These are phyloP conservation scores for Venturia oleaginea DNA, from an alignment of 2,329 filamentous ascomycete species.

Conservation along the genomic window DNA sequence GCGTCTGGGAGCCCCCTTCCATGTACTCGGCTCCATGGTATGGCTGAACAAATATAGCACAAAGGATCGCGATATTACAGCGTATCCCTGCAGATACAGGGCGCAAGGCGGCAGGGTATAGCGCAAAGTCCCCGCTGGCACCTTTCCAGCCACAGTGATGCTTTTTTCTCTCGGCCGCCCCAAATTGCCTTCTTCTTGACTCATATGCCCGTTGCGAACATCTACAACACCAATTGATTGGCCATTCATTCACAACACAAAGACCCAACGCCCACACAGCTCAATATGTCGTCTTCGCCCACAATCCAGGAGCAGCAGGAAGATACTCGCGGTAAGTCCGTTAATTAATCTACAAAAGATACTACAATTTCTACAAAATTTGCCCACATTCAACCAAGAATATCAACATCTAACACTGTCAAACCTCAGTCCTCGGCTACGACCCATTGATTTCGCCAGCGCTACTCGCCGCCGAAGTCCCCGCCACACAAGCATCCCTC, in stretches of 20 bases:
- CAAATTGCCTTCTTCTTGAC: not conserved
- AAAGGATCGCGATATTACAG: no score
- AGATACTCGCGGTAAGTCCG: slow-evolving; percentile 5
- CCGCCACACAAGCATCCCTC: slow-evolving; percentile 50
- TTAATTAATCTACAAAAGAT: not conserved
- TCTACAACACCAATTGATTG: not conserved
- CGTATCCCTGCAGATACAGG: no score
- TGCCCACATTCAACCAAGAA: not conserved
- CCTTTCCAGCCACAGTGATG: not conserved
- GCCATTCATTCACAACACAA: not conserved
- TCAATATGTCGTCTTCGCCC: not conserved
- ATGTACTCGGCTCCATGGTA: no score
- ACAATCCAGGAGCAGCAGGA: not conserved
- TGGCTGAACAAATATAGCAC: no score
- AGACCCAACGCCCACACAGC: not conserved
- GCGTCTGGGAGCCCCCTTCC: no score
- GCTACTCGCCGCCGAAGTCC: slow-evolving; percentile 78
- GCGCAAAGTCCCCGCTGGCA: not conserved
- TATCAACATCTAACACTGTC: not conserved
- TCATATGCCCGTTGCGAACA: not conserved
- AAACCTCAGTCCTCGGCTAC: slow-evolving; percentile 69
- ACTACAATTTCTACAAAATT: not conserved
- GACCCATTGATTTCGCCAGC: slow-evolving; percentile 86
- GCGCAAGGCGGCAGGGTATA: no score
- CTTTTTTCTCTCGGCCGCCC: not conserved